Evolutionary conservation across 2,329 filamentous ascomycete genomes (phyloP).

Genomic region (Colletotrichum sp.): DNA sequence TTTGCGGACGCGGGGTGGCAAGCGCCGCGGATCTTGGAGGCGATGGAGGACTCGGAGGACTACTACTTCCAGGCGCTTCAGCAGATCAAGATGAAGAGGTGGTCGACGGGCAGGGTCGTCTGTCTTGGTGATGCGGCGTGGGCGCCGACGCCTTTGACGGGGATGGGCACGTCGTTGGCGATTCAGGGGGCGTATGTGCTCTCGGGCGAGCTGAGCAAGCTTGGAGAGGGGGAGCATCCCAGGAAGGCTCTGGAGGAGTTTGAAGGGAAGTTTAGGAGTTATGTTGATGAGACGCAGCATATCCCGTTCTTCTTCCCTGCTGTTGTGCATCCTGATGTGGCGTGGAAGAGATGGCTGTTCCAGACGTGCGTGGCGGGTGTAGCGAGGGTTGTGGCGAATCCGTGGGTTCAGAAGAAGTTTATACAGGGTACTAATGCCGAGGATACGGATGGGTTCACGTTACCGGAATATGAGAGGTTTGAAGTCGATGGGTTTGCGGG

Average conservation of each 20-base stretch:
- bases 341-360: conserved; percentile 1
- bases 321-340: conserved; percentile 1
- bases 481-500: not conserved
- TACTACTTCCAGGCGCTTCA: conserved; percentile 47
- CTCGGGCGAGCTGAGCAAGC: conserved; percentile 47
- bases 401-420: not conserved
- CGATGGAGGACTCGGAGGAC: conserved; percentile 35
- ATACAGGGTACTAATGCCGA: not conserved
- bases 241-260: conserved; percentile 12
- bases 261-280: conserved; percentile 9
- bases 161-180: conserved; percentile 48
- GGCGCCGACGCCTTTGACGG: conserved; percentile 47
- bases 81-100: conserved; percentile 42
- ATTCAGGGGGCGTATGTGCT: conserved; percentile 56
- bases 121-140: conserved; percentile 54
- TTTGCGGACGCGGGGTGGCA: conserved; percentile 48
- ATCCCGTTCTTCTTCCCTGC: conserved; percentile 3
- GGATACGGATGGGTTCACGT: not conserved
- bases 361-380: conserved; percentile 3
- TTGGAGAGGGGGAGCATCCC: not conserved
- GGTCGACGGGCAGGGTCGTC: conserved; percentile 41
- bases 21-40: conserved; percentile 29
- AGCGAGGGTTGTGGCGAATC: not conserved
- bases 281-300: conserved; percentile 10
- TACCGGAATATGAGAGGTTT: not conserved